These are phyloP conservation scores for Talaromyces sp. DNA, from an alignment of 2,329 filamentous ascomycete species.

Conservation along the genomic window DNA sequence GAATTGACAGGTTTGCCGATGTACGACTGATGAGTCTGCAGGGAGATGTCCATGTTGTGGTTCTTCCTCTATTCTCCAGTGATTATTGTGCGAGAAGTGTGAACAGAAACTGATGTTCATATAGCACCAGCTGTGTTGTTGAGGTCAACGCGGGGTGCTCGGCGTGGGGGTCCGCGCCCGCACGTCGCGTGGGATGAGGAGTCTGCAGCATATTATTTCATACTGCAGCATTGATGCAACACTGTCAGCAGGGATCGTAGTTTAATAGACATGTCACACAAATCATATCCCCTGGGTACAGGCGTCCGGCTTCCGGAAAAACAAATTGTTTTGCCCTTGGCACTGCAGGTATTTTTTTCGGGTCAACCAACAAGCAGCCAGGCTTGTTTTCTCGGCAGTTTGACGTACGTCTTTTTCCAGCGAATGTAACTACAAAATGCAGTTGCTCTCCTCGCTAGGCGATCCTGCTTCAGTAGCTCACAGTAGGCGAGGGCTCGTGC, in stretches of 20 bases:
- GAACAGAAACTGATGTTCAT: not conserved
- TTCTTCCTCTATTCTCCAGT: not conserved
- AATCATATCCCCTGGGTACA: no score
- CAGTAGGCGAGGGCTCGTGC: not conserved
- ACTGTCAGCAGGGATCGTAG: not conserved
- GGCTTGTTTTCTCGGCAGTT: not conserved
- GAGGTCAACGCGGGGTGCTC: not conserved
- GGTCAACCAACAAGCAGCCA: not conserved
- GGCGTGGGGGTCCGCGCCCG: not conserved
- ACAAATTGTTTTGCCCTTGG: no score
- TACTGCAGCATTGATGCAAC: not conserved
- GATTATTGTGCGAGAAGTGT: not conserved
- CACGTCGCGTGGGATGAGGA: not conserved
- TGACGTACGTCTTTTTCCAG: no score
- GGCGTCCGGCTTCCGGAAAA: no score
- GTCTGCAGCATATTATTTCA: not conserved
- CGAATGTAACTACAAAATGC: not conserved
- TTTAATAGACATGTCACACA: no score
- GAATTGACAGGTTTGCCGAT: constrained; percentile 30
- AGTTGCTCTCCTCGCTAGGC: no score
- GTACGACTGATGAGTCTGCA: constrained; percentile 28
- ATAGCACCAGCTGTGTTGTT: not conserved
- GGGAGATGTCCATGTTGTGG: constrained; percentile 24
- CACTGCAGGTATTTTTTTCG: not conserved
- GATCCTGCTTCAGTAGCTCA: not conserved